Conservation (phyloP, 1,139 yeast species). For the Hanseniaspora sp. region DNA sequence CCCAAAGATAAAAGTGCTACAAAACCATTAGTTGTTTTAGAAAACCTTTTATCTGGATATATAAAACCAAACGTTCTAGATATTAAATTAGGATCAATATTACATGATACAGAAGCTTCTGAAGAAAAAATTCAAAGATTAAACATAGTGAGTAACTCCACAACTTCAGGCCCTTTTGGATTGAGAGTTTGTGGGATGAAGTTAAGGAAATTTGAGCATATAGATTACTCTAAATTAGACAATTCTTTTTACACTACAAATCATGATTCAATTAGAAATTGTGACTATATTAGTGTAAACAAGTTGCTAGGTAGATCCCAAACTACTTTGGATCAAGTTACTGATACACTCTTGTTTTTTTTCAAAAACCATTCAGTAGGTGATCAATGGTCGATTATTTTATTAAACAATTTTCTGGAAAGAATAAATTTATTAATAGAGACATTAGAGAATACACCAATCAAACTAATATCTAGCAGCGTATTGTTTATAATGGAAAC, state of each 20-base stretch:
- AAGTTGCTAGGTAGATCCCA: constrained; percentile 63
- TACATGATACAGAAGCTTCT: constrained; percentile 53
- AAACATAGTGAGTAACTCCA: constrained; percentile 47
- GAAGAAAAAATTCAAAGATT: constrained; percentile 54
- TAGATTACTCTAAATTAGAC: constrained; percentile 16
- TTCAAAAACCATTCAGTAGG: constrained; percentile 35
- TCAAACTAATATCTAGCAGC: constrained; percentile 64
- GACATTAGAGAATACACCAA: constrained; percentile 49
- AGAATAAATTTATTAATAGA: constrained; percentile 57
- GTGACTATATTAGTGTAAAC: constrained; percentile 42
- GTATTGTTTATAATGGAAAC: constrained; percentile 66
- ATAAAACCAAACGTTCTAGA: constrained; percentile 64
- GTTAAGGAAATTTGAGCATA: constrained; percentile 30
- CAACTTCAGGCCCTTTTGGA: constrained; percentile 70
- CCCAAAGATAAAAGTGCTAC: constrained; percentile 15
- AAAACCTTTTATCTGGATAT: constrained; percentile 56
- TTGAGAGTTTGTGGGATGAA: constrained; percentile 88
- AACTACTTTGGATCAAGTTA: constrained; percentile 33
- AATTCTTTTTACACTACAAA: neutral
- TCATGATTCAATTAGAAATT: constrained; percentile 25
- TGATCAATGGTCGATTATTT: constrained; percentile 26
- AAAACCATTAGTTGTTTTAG: constrained; percentile 51
- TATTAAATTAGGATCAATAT: constrained; percentile 61
- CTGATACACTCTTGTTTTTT: constrained; percentile 42
- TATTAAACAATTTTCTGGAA: constrained; percentile 38